Conservation (phyloP, 2,329 filamentous ascomycete genomes). For the Ceratocystis destructans region DNA sequence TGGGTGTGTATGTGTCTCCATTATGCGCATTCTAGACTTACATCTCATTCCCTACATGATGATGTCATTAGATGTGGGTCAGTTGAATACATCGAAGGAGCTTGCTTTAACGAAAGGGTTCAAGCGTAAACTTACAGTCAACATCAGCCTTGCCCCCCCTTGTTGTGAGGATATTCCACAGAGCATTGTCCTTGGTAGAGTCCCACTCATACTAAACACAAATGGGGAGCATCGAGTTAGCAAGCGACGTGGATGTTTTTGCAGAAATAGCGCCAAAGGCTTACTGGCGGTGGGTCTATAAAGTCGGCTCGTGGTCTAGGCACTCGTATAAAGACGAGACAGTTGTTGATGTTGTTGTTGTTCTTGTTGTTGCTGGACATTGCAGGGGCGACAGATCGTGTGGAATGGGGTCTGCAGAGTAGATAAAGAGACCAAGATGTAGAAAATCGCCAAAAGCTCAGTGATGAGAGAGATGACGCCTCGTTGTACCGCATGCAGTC, state of each 20-base stretch:
- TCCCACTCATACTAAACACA: conserved; percentile 50
- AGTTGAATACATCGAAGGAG: conserved; percentile 17
- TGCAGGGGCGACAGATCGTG: neutral
- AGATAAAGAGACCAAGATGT: neutral
- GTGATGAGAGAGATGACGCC: too few relatives aligned
- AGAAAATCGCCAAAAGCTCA: neutral
- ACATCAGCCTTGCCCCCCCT: conserved; percentile 63
- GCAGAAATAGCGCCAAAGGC: conserved; percentile 23
- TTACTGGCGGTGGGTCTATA: conserved; percentile 73
- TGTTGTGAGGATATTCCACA: conserved; percentile 83
- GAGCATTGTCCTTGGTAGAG: conserved; percentile 64
- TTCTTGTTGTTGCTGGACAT: neutral
- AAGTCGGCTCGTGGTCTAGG: conserved; percentile 80
- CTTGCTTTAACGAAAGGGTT: neutral
- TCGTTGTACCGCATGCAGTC: neutral
- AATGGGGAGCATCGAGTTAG: neutral
- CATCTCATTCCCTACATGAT: conserved; percentile 55
- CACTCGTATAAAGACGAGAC: conserved; percentile 76
- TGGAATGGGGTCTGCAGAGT: neutral
- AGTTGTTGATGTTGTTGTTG: conserved; percentile 23
- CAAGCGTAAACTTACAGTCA: conserved; percentile 49
- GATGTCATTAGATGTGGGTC: conserved; percentile 18
- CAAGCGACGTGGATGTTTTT: neutral
- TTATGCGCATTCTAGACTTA: conserved; percentile 31
- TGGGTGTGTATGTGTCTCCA: neutral